A percentile compares a stretch with the other conserved stretches of the same genome.
Conservation (phyloP, 2,329 filamentous ascomycete species). For the Hypomyces rosellus region DNA sequence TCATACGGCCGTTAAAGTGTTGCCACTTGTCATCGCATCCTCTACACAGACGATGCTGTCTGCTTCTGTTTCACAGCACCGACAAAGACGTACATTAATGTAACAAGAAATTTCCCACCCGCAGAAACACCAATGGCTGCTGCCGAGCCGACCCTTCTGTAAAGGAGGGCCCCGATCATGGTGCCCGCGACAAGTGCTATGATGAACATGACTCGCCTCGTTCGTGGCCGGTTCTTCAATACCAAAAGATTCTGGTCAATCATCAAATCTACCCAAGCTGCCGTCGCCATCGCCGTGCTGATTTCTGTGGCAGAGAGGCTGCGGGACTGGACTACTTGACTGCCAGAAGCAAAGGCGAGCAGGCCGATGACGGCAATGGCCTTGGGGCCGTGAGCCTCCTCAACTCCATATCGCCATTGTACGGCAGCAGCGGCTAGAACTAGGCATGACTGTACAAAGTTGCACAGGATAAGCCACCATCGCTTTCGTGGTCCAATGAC, state of each 20-base stretch:
- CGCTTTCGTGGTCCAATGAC: conserved; percentile 43
- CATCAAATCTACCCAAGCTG: conserved; percentile 54
- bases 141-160: conserved; percentile 17
- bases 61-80: conserved; percentile 12
- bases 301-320: conserved; percentile 53
- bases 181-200: conserved; percentile 40
- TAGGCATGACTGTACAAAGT: conserved; percentile 46
- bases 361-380: conserved; percentile 43
- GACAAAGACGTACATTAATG: conserved; percentile 17
- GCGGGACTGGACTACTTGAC: conserved; percentile 52
- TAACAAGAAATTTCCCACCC: conserved; percentile 20
- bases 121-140: conserved; percentile 20
- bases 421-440: conserved; percentile 48
- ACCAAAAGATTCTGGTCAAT: conserved; percentile 47
- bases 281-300: conserved; percentile 58
- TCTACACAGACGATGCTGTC: conserved; percentile 6
- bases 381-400: conserved; percentile 25
- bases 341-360: conserved; percentile 50
- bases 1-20: not conserved
- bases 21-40: too few species aligned
- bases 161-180: conserved; percentile 46
- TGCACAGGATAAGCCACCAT: conserved; percentile 49
- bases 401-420: conserved; percentile 36
- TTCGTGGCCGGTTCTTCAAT: conserved; percentile 42
- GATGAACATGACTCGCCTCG: conserved; percentile 45